Percentiles rank a stretch among this genome's conserved stretches.
Evolutionary conservation across 495 filamentous ascomycete species (phyloP).

Genomic region (Xylaria flabelliformis): DNA sequence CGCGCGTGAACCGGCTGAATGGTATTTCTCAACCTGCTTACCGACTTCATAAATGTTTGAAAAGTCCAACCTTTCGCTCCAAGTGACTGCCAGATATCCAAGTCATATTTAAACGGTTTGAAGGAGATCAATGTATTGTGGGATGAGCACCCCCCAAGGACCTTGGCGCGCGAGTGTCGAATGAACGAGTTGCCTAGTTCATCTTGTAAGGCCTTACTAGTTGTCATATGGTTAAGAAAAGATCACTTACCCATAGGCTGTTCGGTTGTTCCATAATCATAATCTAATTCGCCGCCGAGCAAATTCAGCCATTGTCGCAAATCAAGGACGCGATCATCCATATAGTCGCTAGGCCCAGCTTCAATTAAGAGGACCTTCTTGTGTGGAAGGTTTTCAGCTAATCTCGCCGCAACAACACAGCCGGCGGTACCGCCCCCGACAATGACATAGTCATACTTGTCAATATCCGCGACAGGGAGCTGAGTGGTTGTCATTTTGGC

Average conservation of each 20-base stretch:
- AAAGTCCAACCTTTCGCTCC: slow-evolving; percentile 82
- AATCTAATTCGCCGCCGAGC: slow-evolving; percentile 81
- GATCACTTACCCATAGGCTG: slow-evolving; percentile 71
- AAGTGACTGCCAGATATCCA: slow-evolving; percentile 68
- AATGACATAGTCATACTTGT: slow-evolving; percentile 83
- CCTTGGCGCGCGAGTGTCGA: slow-evolving; percentile 82
- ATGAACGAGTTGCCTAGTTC: slow-evolving; percentile 76
- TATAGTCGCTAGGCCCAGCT: slow-evolving; percentile 60
- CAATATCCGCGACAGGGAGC: slow-evolving; percentile 62
- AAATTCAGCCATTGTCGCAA: slow-evolving; percentile 81
- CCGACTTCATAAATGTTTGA: slow-evolving; percentile 73
- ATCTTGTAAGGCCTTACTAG: slow-evolving; percentile 11
- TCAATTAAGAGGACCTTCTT: slow-evolving; percentile 71
- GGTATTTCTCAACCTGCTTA: slow-evolving; percentile 78
- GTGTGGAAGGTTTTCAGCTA: slow-evolving; percentile 68
- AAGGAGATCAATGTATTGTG: slow-evolving; percentile 90
- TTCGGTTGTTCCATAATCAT: slow-evolving; percentile 84
- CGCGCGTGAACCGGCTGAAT: slow-evolving; percentile 78
- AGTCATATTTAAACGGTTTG: slow-evolving; percentile 81
- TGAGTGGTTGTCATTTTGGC: slow-evolving; percentile 65
- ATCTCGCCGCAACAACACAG: slow-evolving; percentile 73
- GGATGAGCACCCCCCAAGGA: slow-evolving; percentile 83
- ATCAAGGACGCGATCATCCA: slow-evolving; percentile 61
- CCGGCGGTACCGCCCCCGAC: slow-evolving; percentile 85
- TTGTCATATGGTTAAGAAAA: slow-evolving; percentile 29